phyloP scores from a whole-genome alignment of 371 early-diverging fungal genomes.

The Apophysomyces trapeziformis region DNA sequence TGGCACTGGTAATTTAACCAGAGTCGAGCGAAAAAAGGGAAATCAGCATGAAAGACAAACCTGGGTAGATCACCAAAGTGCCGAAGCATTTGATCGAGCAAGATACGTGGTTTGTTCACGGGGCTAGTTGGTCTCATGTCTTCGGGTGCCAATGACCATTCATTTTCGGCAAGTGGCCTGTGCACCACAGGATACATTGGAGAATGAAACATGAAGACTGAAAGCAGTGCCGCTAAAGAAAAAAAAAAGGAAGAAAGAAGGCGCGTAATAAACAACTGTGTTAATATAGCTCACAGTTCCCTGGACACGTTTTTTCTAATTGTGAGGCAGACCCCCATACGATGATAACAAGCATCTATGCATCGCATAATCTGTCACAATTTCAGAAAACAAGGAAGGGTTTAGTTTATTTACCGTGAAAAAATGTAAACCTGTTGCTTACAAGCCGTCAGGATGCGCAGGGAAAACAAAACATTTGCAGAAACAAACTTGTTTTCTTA shows the following conservation, averaged over 20 bases:
- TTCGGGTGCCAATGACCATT: background rate
- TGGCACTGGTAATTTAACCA: constrained; percentile 35
- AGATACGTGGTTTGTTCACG: constrained; percentile 1
- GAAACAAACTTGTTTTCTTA: background rate
- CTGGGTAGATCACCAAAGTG: constrained; percentile 34
- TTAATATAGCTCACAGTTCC: background rate
- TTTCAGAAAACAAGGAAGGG: background rate
- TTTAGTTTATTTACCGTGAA: background rate
- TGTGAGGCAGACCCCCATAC: too few relatives aligned
- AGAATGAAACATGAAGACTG: background rate
- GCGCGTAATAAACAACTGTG: background rate
- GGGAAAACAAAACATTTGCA: background rate
- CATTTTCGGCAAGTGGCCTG: background rate
- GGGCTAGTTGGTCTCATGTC: background rate
- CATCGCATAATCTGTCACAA: too few relatives aligned
- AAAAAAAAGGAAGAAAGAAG: constrained; percentile 6
- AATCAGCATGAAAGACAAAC: constrained; percentile 32
- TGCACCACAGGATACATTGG: background rate
- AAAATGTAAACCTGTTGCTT: background rate
- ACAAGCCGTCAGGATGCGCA: background rate
- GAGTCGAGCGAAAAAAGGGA: constrained; percentile 24
- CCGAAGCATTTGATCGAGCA: constrained; percentile 21
- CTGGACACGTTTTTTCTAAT: background rate
- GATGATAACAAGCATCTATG: too few relatives aligned
- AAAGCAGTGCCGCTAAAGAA: background rate